Percentiles rank a stretch among this genome's conserved stretches.
Evolutionary conservation across 768 basidiomycete species (phyloP).

Genomic region (Auriscalpium microsporum): DNA sequence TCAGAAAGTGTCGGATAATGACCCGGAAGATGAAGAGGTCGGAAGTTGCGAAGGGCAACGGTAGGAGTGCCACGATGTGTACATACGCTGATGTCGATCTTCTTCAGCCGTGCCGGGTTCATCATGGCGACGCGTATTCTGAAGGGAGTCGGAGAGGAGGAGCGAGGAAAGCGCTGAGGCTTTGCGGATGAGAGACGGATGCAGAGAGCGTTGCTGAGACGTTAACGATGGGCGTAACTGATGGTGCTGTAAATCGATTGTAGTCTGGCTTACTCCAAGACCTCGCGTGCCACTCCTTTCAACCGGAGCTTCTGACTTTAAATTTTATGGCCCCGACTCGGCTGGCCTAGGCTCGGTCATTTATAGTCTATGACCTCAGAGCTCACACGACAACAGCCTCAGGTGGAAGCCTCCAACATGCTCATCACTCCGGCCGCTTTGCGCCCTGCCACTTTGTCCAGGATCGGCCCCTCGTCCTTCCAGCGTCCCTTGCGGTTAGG

Average conservation of each 20-base stretch:
- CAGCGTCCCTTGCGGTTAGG: too few relatives aligned
- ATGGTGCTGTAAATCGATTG: neutral
- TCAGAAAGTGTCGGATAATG: neutral
- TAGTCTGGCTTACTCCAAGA: neutral
- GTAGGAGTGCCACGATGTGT: conserved; percentile 7
- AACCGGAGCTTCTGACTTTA: conserved; percentile 6
- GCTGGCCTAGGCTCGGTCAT: too few relatives aligned
- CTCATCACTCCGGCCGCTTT: too few relatives aligned
- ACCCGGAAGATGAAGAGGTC: neutral
- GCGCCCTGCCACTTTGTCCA: too few relatives aligned
- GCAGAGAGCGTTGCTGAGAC: conserved; percentile 7
- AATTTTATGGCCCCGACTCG: neutral
- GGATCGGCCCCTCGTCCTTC: too few relatives aligned
- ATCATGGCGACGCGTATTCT: conserved; percentile 30
- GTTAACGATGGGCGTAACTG: neutral
- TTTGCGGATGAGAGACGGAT: conserved; percentile 4
- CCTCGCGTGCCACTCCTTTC: neutral
- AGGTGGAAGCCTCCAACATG: too few relatives aligned
- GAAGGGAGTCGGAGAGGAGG: conserved; percentile 11
- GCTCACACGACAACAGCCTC: too few relatives aligned
- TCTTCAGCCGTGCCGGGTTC: conserved; percentile 77
- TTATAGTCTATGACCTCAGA: too few relatives aligned
- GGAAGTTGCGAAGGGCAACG: neutral
- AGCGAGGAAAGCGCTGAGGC: conserved; percentile 15
- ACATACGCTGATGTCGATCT: conserved; percentile 89